Conservation (phyloP, 140 eudicot genomes). For the Oenanthe javanica region DNA sequence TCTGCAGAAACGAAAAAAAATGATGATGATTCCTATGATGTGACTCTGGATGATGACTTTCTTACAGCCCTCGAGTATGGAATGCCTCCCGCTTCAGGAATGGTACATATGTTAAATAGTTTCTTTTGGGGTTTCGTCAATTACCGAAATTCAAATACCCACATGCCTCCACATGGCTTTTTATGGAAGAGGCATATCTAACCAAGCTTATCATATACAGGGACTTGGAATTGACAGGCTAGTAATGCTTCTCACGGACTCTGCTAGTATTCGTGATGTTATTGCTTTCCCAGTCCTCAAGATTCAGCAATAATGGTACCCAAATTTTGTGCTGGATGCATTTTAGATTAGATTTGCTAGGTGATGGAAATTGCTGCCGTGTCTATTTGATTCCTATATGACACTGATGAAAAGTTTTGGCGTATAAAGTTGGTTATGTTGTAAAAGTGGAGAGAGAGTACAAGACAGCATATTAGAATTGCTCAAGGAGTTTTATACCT, state of each 20-base stretch:
- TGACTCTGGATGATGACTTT: slow-evolving; percentile 89
- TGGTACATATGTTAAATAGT: slow-evolving; percentile 49
- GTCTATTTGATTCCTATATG: neutral
- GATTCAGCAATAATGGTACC: slow-evolving; percentile 37
- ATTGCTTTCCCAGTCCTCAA: slow-evolving; percentile 88
- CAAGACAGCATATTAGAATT: neutral
- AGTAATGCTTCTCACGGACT: slow-evolving; percentile 82
- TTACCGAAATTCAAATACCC: neutral
- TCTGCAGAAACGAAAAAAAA: slow-evolving; percentile 27
- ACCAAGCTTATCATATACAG: slow-evolving; percentile 26
- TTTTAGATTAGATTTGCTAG: neutral
- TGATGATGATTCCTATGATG: slow-evolving; percentile 67
- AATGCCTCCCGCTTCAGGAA: slow-evolving; percentile 99
- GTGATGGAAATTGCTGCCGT: neutral
- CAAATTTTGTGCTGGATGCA: neutral
- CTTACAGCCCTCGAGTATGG: slow-evolving; percentile 91
- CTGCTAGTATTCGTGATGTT: slow-evolving; percentile 88
- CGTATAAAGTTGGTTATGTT: neutral
- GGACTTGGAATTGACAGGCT: slow-evolving; percentile 89
- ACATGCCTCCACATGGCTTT: neutral
- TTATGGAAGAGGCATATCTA: neutral
- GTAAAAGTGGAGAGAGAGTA: neutral
- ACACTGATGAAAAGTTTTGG: neutral
- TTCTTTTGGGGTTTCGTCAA: neutral
- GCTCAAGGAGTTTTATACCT: neutral